Evolutionary conservation across 1,139 yeast genomes (phyloP).

Genomic region (Hemisphaericaspora xylanilytica): DNA sequence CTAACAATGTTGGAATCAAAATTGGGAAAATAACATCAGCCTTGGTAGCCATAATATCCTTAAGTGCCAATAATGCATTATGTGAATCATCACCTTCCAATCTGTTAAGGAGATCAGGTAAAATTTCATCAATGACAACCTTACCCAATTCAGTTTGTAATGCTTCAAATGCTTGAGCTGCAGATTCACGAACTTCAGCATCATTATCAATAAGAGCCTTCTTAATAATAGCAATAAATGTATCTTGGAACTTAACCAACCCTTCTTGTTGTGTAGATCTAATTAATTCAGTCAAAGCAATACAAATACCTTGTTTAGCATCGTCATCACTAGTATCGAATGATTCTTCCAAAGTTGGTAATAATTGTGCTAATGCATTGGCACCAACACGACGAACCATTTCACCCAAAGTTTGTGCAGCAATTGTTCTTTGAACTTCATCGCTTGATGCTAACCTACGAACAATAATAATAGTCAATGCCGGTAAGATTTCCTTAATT

Average conservation of each 20-base stretch:
- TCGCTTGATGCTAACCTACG: constrained; percentile 79
- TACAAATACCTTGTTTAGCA: constrained; percentile 94
- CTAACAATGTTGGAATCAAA: constrained; percentile 77
- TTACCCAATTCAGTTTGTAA: constrained; percentile 82
- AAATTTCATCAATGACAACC: constrained; percentile 79
- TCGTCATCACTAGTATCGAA: constrained; percentile 64
- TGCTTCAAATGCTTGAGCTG: constrained; percentile 87
- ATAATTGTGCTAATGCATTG: constrained; percentile 75
- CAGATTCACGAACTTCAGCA: constrained; percentile 78
- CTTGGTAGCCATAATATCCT: constrained; percentile 89
- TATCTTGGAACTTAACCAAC: constrained; percentile 62
- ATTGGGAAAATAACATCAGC: constrained; percentile 93
- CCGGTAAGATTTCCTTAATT: constrained; percentile 88
- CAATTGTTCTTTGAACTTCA: constrained; percentile 76
- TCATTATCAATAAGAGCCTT: constrained; percentile 76
- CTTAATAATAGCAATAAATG: constrained; percentile 72
- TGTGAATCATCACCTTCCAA: constrained; percentile 67
- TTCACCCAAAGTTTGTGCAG: constrained; percentile 94
- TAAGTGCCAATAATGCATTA: constrained; percentile 81
- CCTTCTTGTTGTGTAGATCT: constrained; percentile 68
- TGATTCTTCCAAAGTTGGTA: constrained; percentile 80
- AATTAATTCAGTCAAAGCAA: constrained; percentile 84
- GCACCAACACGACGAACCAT: constrained; percentile 94
- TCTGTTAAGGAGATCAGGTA: constrained; percentile 77
- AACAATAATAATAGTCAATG: constrained; percentile 77